A percentile compares a stretch with the other conserved stretches of the same genome.
Evolutionary conservation across 805 yeast genomes (phyloP).

Genomic region (Tetrapisispora taiwanensis): DNA sequence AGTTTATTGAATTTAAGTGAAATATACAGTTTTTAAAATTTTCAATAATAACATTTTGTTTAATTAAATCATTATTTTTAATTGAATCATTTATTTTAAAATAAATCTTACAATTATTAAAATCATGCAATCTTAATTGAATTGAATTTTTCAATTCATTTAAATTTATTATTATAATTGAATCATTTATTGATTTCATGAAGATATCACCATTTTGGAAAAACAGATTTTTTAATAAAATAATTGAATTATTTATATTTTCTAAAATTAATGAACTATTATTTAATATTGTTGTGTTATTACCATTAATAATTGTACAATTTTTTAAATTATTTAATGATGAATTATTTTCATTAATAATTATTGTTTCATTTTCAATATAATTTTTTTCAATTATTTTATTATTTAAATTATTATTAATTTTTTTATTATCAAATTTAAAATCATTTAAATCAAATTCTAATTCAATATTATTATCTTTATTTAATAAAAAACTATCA

Average conservation of each 20-base stretch:
- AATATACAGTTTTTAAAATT: constrained; percentile 16
- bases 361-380: constrained; percentile 2
- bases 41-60: constrained; percentile 22
- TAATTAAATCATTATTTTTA: background rate
- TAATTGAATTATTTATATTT: constrained; percentile 7
- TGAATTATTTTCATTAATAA: background rate
- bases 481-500: background rate
- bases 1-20: constrained; percentile 9
- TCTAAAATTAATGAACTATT: constrained; percentile 15
- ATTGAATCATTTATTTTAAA: constrained; percentile 2
- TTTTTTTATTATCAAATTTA: background rate
- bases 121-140: constrained; percentile 20
- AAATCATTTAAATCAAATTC: background rate
- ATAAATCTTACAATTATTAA: constrained; percentile 16
- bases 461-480: background rate
- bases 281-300: background rate
- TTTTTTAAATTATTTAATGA: constrained; percentile 9
- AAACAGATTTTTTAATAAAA: constrained; percentile 11
- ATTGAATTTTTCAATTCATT: constrained; percentile 8
- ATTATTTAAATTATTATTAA: background rate
- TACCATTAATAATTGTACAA: constrained; percentile 5
- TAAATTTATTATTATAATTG: constrained; percentile 8
- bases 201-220: constrained; percentile 20
- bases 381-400: background rate
- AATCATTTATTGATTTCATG: constrained; percentile 12